Evolutionary conservation across 1,139 yeast genomes (phyloP).

Genomic region (Taiozyma sp.): DNA sequence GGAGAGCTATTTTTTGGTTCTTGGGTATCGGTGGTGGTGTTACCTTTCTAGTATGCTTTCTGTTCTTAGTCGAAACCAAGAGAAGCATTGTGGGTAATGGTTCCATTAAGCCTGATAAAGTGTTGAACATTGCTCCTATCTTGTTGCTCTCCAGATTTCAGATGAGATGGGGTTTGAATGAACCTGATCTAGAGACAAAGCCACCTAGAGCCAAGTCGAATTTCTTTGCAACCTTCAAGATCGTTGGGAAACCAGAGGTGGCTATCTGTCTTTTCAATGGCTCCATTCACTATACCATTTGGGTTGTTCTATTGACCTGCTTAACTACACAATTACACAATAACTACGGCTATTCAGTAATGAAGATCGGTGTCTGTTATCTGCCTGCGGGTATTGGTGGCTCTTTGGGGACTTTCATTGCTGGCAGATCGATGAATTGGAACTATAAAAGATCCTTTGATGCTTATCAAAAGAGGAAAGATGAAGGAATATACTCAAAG

Average conservation of each 20-base stretch:
- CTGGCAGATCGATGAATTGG: slow-evolving; percentile 46
- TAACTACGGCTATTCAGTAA: slow-evolving; percentile 44
- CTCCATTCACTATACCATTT: slow-evolving; percentile 57
- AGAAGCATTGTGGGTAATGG: slow-evolving; percentile 68
- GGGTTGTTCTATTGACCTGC: slow-evolving; percentile 69
- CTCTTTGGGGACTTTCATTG: slow-evolving; percentile 41
- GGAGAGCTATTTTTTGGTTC: slow-evolving; percentile 80
- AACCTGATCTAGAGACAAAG: slow-evolving; percentile 28
- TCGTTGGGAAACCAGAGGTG: slow-evolving; percentile 34
- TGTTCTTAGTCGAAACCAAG: slow-evolving; percentile 67
- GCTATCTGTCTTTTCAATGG: slow-evolving; percentile 43
- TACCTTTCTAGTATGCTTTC: slow-evolving; percentile 32
- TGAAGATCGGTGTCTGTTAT: slow-evolving; percentile 60
- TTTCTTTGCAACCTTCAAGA: slow-evolving; percentile 41
- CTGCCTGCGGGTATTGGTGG: slow-evolving; percentile 60
- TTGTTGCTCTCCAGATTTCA: slow-evolving; percentile 23
- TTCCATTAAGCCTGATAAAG: slow-evolving; percentile 40
- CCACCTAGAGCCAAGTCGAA: slow-evolving; percentile 29
- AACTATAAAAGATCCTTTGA: slow-evolving; percentile 32
- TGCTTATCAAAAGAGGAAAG: slow-evolving; percentile 19
- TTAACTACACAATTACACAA: slow-evolving; percentile 49
- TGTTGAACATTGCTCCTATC: slow-evolving; percentile 41
- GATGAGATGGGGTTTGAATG: slow-evolving; percentile 25
- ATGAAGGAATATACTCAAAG: slow-evolving; percentile 24
- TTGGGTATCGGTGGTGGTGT: slow-evolving; percentile 55